Base-by-base conservation (phyloP, 176 grass and related monocot species). In the Eleusine indica region DNA sequence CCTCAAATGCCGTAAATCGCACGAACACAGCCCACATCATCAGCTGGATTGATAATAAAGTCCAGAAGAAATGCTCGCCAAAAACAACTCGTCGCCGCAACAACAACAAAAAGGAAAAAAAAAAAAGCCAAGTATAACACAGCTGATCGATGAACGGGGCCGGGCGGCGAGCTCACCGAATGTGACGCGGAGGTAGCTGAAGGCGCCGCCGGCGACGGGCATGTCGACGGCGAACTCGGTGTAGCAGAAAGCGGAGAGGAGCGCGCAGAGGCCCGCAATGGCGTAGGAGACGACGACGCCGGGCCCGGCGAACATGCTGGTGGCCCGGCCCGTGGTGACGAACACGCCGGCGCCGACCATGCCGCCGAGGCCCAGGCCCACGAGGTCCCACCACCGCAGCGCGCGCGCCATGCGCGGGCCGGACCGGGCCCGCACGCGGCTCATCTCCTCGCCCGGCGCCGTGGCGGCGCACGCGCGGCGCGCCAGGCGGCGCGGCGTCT, bases 161-260 rank as follows among this genome's bases (percentile, higher is more conserved):
- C 44, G 2, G 11, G 9, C 2, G 11, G 8, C 8, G 9, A 47
- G 44, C 44, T 47, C 44, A 47, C 96, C 96, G 70, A 99, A 99
- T 71, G 96, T 99, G 37, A 99, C 96, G 77, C 89, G 85, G 74
- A 90, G 84, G 79, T 90, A 90, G 88, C 84, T 90, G 84, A 90
- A 86, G 60, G 88, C 66, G 18, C 93, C 93, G 49, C 93, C 93
- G 18, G 90, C 90, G 69, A 96, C 86, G 44, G 93, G 93, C 93
- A 99, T 87, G 91, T 94, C 91, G 57, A 99, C 96, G 6, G 93
- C 91, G 81, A 99, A 99, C 74, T 99, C 96, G 4, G 96, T 99
- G 83, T 99, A 99, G 78, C 96, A 99, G 82, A 99, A 99, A 44
- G 96, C 91, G 10, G 96, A 96, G 29, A 96, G 96, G 4, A 99